Percentiles rank a stretch among this genome's conserved stretches.
phyloP scores from a whole-genome alignment of 23 red algal species.

The Chondrus crispus region DNA sequence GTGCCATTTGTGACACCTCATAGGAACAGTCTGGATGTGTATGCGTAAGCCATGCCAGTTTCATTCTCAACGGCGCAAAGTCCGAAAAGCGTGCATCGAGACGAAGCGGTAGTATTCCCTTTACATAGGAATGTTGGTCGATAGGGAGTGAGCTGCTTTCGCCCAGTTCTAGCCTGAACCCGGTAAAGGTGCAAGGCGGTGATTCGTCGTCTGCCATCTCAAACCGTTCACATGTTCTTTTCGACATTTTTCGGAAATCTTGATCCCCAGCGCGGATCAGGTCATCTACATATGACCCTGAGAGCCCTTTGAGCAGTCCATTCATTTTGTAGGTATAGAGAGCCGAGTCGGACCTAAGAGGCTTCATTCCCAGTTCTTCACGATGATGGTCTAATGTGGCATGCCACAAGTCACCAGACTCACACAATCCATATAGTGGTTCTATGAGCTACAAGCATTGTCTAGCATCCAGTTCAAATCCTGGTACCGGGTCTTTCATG shows the following conservation, averaged over 20 bases:
- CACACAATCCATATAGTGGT: conserved; percentile 19
- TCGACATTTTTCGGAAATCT: background rate
- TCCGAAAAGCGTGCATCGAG: too few relatives aligned
- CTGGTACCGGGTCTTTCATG: background rate
- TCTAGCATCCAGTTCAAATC: conserved; percentile 6
- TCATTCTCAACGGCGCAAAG: too few relatives aligned
- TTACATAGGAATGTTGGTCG: too few relatives aligned
- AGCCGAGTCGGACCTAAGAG: conserved; percentile 2
- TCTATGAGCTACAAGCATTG: conserved; percentile 11
- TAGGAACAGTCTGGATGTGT: too few relatives aligned
- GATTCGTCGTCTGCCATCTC: background rate
- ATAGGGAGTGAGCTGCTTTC: too few relatives aligned
- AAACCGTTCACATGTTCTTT: background rate
- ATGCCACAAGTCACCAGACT: conserved; percentile 37
- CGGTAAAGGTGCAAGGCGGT: background rate
- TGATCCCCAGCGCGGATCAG: background rate
- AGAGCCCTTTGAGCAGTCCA: background rate
- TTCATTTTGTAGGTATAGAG: background rate
- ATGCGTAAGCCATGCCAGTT: too few relatives aligned
- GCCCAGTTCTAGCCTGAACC: too few relatives aligned
- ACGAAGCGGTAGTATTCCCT: too few relatives aligned
- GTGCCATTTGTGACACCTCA: too few relatives aligned
- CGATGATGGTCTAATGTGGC: background rate
- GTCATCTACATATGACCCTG: conserved; percentile 1
- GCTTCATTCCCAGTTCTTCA: background rate